Percentiles rank a stretch among this genome's conserved stretches.
phyloP scores from a whole-genome alignment of 2,329 filamentous ascomycete genomes.

The Simplicillium aogashimaense region DNA sequence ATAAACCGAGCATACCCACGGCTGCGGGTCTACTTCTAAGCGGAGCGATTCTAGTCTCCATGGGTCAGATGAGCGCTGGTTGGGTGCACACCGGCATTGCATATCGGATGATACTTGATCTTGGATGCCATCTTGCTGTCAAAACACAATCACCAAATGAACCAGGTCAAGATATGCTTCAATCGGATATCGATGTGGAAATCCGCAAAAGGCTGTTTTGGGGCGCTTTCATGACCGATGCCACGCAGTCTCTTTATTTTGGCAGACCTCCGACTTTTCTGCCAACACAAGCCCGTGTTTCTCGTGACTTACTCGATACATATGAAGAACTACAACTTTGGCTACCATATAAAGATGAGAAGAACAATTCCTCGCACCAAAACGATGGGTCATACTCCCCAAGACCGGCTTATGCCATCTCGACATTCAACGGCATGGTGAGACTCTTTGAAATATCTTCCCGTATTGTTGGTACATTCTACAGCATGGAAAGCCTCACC shows the following conservation, averaged over 20 bases:
- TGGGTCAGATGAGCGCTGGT: conserved; percentile 37
- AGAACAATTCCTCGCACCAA: too few species aligned
- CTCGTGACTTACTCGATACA: conserved; percentile 34
- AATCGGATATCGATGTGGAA: conserved; percentile 34
- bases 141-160: conserved; percentile 14
- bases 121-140: conserved; percentile 39
- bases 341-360: conserved; percentile 25
- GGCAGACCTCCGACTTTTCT: conserved; percentile 38
- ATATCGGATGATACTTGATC: conserved; percentile 44
- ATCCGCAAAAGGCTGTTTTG: conserved; percentile 33
- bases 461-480: too few species aligned
- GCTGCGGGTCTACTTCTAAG: conserved; percentile 43
- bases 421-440: conserved; percentile 24
- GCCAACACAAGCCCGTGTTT: conserved; percentile 33
- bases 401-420: conserved; percentile 29
- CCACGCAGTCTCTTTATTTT: conserved; percentile 44
- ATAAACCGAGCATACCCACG: conserved; percentile 40
- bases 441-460: too few species aligned
- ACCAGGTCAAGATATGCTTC: conserved; percentile 14
- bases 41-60: conserved; percentile 37
- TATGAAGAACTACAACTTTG: conserved; percentile 44
- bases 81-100: conserved; percentile 50
- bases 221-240: conserved; percentile 36
- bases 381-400: conserved; percentile 1
- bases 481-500: too few species aligned